A percentile compares a stretch with the other conserved stretches of the same genome.
Conservation (phyloP, 257 asterid species). For the Solanum neorickii region DNA sequence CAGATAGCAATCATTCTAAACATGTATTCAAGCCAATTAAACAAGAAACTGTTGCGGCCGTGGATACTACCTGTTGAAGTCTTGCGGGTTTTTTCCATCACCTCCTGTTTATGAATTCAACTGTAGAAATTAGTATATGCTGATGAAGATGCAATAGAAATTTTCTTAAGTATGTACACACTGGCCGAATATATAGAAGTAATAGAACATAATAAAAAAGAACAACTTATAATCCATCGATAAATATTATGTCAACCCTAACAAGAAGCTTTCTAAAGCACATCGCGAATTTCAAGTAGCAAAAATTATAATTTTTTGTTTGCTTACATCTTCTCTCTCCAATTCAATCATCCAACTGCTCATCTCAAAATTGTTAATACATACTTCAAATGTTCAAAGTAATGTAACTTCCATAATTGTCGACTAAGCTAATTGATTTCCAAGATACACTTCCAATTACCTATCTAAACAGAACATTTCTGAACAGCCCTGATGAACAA, state of each 20-base stretch:
- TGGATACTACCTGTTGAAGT: slow-evolving; percentile 23
- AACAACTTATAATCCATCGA: background rate
- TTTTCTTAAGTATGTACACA: background rate
- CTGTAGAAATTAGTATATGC: background rate
- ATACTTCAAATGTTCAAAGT: background rate
- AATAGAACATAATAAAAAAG: background rate
- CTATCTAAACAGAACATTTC: background rate
- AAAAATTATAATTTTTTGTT: background rate
- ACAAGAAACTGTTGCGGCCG: background rate
- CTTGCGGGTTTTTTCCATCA: slow-evolving; percentile 77
- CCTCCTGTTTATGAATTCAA: slow-evolving; percentile 50
- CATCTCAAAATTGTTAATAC: background rate
- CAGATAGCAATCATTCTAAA: background rate
- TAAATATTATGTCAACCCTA: background rate
- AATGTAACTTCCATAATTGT: background rate
- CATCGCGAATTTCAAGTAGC: background rate
- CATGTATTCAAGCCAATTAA: background rate
- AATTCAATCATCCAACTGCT: background rate
- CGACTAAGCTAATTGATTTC: background rate
- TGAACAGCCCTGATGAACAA: background rate
- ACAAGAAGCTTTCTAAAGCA: background rate
- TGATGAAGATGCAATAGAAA: background rate
- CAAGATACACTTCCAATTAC: background rate
- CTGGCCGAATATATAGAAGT: background rate
- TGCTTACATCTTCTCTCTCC: background rate